phyloP scores from a whole-genome alignment of 768 basidiomycete species.

The Naganishia antarctica region DNA sequence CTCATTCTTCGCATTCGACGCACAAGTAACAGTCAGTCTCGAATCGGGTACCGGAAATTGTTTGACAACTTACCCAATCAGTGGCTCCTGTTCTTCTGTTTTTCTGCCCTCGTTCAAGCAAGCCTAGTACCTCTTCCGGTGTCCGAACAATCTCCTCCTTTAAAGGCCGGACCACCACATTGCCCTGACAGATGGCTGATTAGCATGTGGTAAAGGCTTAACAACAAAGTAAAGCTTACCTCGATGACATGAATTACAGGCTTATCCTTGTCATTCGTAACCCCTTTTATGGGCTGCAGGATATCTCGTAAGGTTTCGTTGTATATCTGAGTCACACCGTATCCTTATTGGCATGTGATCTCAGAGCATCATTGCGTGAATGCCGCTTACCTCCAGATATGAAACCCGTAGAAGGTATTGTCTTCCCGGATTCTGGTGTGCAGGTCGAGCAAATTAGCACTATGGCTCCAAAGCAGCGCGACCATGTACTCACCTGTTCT shows the following conservation, averaged over 20 bases:
- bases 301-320: conserved; percentile 47
- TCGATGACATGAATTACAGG: conserved; percentile 44
- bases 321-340: conserved; percentile 33
- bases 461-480: no score
- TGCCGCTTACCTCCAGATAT: conserved; percentile 39
- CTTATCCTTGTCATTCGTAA: conserved; percentile 40
- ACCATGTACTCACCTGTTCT: conserved; percentile 35
- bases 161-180: conserved; percentile 50
- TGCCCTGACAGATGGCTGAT: conserved; percentile 32
- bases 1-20: conserved; percentile 37
- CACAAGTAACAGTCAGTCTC: background rate
- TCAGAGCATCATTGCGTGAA: background rate
- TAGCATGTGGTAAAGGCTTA: background rate
- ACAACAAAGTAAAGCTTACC: conserved; percentile 27
- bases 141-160: conserved; percentile 71
- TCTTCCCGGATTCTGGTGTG: conserved; percentile 38
- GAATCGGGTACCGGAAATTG: background rate
- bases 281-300: conserved; percentile 40
- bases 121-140: conserved; percentile 67
- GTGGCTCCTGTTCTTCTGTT: conserved; percentile 42
- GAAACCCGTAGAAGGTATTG: conserved; percentile 46
- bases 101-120: conserved; percentile 57
- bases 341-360: background rate
- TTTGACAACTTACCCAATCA: conserved; percentile 37
- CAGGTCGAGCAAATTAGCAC: background rate